Evolutionary conservation across 2,329 filamentous ascomycete species (phyloP), one percentile per base, ranked within the genome.

Genomic region (Thyridium curvatum): DNA sequence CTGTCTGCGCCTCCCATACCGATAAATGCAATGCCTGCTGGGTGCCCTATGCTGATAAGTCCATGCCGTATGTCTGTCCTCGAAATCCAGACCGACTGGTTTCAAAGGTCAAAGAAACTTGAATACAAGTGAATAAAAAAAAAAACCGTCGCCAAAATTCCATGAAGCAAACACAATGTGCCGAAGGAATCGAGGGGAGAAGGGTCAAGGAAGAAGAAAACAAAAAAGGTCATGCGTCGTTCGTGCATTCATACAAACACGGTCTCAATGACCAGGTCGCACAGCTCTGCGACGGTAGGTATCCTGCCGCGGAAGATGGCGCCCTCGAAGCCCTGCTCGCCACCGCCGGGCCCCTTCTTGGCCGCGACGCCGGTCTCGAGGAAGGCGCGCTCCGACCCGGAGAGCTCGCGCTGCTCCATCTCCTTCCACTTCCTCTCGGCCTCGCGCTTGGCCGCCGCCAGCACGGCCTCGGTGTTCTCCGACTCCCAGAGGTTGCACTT

Each of bases 401-500:
- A 73, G 14, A 82, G 59, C 41, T 73, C 72, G 16, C 71, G 62
- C 31, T 72, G 74, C 60, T 89, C 82, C 35, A 72, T 72, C 49
- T 77, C 72, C 40, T 74, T 73, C 85, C 85, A 91, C 52, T 76
- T 74, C 33, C 69, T 69, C 64, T 90, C 85, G 2, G 84, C 86
- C 50, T 82, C 77, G 49, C 80, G 76, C 32, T 81, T 82, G 0
- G 86, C 86, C 42, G 77, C 72, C 35, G 72, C 72, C 28, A 89
- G 71, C 15, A 87, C 78, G 28, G 69, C 66, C 43, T 88, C 84
- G 41, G 72, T 76, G 50, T 89, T 79, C 56, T 90, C 86, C 39
- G 81, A 74, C 62, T 90, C 84, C 65, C 82, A 85, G 10, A 91
- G 70, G 54, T 89, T 88, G 61, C 86, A 91, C 52, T 79, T 80